Base-by-base conservation (phyloP, 1,284 basidiomycete species). In the Vanrija humicola region DNA sequence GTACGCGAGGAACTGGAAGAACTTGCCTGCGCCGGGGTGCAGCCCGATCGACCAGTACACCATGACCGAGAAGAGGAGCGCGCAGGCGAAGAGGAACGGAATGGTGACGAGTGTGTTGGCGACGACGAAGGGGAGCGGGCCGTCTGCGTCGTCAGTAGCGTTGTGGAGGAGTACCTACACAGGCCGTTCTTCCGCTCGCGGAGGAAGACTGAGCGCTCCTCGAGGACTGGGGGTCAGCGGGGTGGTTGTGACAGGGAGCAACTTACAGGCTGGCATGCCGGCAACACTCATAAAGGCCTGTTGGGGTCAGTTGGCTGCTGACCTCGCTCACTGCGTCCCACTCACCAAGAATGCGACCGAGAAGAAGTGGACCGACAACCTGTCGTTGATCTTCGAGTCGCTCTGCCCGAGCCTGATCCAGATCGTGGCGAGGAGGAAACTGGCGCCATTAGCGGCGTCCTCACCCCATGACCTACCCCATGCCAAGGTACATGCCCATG, bases 401-500 rank as follows among this genome's bases (percentile, higher is more conserved):
- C 57, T 69, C 43, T 65, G 54, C 2, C 72, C 79, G 28, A 86
- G 78, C 40, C 77, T 75, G 38, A 85, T 79, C 84, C 84, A 86
- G 47, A 84, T 82, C 0, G 82, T 82, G 0, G 81, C 84, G 40
- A 84, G 74, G 75, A 84, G 79, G 3, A 83, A 55, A 0, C 28
- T 28, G 28, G 10, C 28, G 5, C 21, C 21, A 7, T 28, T 28
- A 28, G 28, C 28, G 28, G 7, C 3, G 28, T 7, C 6, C 28
- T 1, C 7, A 10, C 10, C 7, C 28, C 28, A 28, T 6, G 6
- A 28, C 28, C 10, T 6, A 28, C 28, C 80, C 82, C 79, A 83
- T 82, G 7, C 81, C 81, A 65, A 63, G 68, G 58, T 85, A 86
- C 83, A 86, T 85, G 25, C 76, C 83, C 1, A 80, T 62, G 34